Evolutionary conservation across 352 stramenopile species (phyloP), one percentile per base, ranked within the genome.

Genomic region (Pythium periplocum): DNA sequence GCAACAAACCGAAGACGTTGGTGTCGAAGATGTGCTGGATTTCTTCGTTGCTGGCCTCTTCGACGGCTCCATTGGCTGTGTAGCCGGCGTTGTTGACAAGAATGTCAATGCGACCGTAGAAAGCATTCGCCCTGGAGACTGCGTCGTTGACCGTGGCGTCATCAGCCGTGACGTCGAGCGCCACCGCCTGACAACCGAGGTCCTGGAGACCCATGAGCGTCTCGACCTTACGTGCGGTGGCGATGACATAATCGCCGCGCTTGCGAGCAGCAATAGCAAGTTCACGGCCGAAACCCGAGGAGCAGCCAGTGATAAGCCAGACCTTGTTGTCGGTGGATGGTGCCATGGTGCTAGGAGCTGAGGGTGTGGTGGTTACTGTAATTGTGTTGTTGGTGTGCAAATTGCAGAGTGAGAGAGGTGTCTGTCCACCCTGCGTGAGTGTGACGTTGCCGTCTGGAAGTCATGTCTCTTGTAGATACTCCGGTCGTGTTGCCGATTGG

Each of bases 1-100:
- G 53, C 47, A 72, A 49, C 53, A 75, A 59, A 32, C 71, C 71
- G 35, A 78, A 82, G 4, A 80, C 64, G 39, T 80, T 77, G 31
- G 71, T 77, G 55, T 73, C 64, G 65, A 68, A 80, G 44, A 68
- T 48, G 17, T 61, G 59, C 12, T 60, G 49, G 34, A 80, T 52
- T 34, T 78, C 71, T 35, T 75, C 46, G 10, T 63, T 57, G 26
- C 62, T 74, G 10, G 6, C 7, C 5, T n/a, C 35, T 51, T 62
- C 51, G 32, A 64, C 57, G 10, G 64, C 50, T 62, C 57, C 53
- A 48, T 59, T 40, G 57, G 53, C 62, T 48, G 36, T 56, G 17
- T 26, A 26, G 17, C 17, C 17, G 17, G 17, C 17, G 57, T 63
- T 56, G 26, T 51, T 56, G 26, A 56, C 41, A 35, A 55, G 32